Percentiles rank a stretch among this genome's conserved stretches.
phyloP scores from a whole-genome alignment of 169 alveolate genomes.

The Eimeria maxima region DNA sequence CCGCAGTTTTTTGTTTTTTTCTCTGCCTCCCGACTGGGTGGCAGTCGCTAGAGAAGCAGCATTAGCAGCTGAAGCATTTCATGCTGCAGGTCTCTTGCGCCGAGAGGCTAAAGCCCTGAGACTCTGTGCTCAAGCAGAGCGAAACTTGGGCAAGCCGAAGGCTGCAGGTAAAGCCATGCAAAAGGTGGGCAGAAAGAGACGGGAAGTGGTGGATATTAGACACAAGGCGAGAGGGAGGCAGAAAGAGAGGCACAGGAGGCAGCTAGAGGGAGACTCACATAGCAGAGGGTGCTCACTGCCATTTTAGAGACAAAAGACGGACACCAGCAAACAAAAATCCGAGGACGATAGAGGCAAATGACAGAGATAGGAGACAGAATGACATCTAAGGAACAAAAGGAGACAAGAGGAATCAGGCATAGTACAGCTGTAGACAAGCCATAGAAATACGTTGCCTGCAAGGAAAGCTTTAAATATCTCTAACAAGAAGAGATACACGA shows the following conservation, averaged over 20 bases:
- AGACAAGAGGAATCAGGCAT: not conserved
- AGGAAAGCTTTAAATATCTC: too few relatives aligned
- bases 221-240: not conserved
- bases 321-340: not conserved
- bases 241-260: not conserved
- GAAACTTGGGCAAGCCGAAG: not conserved
- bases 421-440: not conserved
- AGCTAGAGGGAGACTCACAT: not conserved
- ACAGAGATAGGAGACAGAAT: not conserved
- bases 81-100: not conserved
- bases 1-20: conserved; percentile 4
- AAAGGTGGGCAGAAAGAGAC: not conserved
- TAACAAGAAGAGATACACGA: not conserved
- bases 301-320: too few relatives aligned
- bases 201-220: not conserved
- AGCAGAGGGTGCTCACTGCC: not conserved
- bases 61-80: conserved; percentile 46
- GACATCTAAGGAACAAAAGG: not conserved
- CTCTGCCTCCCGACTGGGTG: conserved; percentile 28
- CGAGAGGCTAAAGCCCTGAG: conserved; percentile 28
- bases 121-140: conserved; percentile 22
- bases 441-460: not conserved
- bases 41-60: conserved; percentile 11
- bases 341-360: not conserved
- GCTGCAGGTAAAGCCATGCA: not conserved